Evolutionary conservation across 805 yeast species (phyloP).

Genomic region (Pichia nanzhaoensis): DNA sequence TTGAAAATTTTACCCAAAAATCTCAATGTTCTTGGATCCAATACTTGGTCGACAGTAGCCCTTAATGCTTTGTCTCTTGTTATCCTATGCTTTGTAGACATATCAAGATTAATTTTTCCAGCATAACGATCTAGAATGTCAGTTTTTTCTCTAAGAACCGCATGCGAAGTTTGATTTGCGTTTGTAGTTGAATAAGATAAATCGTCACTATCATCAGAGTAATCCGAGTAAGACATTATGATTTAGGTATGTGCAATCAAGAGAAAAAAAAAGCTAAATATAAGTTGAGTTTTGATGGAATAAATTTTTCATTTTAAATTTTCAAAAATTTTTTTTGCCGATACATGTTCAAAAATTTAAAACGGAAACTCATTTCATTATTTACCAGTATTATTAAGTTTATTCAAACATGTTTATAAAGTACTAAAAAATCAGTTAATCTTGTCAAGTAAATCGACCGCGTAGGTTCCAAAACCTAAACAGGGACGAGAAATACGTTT

Average conservation of each 20-base stretch:
- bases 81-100: conserved; percentile 49
- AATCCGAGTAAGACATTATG: conserved; percentile 8
- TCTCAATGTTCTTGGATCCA: conserved; percentile 88
- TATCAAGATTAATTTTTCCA: conserved; percentile 58
- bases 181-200: neutral
- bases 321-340: neutral
- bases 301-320: neutral
- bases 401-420: neutral
- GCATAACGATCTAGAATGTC: conserved; percentile 56
- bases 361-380: too few relatives aligned
- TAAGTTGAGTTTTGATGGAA: too few relatives aligned
- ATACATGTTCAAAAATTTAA: too few relatives aligned
- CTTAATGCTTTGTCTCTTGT: conserved; percentile 83
- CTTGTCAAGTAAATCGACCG: conserved; percentile 7
- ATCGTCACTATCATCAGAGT: conserved; percentile 5
- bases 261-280: neutral
- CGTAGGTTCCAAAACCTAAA: conserved; percentile 1
- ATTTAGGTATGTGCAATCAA: neutral
- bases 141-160: conserved; percentile 31
- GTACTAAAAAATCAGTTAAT: neutral
- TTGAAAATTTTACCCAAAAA: conserved; percentile 77
- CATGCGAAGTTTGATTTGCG: conserved; percentile 9
- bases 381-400: too few relatives aligned
- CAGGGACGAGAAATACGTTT: conserved; percentile 8
- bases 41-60: conserved; percentile 94